Evolutionary conservation across 495 filamentous ascomycete genomes (phyloP).

Genomic region (Neurospora africana): DNA sequence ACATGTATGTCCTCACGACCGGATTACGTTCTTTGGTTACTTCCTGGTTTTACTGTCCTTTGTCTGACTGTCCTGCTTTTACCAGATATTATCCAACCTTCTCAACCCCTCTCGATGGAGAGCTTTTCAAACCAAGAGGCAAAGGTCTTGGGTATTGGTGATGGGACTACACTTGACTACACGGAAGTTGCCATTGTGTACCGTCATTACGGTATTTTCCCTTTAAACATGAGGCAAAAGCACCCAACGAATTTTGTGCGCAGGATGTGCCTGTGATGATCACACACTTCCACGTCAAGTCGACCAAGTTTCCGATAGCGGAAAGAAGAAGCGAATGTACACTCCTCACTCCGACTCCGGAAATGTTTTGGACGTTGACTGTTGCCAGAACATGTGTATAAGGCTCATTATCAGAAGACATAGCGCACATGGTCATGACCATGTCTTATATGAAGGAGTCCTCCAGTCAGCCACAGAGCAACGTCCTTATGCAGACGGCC

Average conservation of each 20-base stretch:
- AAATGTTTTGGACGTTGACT: neutral
- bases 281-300: neutral
- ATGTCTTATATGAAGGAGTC: neutral
- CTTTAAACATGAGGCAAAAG: neutral
- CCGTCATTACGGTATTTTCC: no score
- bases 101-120: no score
- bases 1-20: no score
- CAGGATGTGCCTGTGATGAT: neutral
- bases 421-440: neutral
- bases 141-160: no score
- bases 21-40: no score
- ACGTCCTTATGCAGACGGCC: no score
- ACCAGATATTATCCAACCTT: no score
- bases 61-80: no score
- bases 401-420: neutral
- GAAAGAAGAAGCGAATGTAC: neutral
- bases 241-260: neutral
- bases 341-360: neutral
- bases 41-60: no score
- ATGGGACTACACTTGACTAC: no score
- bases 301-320: neutral
- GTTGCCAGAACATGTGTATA: neutral
- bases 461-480: neutral
- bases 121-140: no score
- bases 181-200: no score